phyloP scores from a whole-genome alignment of 139 green algal genomes.

The Chlamydomonas schloesseri region DNA sequence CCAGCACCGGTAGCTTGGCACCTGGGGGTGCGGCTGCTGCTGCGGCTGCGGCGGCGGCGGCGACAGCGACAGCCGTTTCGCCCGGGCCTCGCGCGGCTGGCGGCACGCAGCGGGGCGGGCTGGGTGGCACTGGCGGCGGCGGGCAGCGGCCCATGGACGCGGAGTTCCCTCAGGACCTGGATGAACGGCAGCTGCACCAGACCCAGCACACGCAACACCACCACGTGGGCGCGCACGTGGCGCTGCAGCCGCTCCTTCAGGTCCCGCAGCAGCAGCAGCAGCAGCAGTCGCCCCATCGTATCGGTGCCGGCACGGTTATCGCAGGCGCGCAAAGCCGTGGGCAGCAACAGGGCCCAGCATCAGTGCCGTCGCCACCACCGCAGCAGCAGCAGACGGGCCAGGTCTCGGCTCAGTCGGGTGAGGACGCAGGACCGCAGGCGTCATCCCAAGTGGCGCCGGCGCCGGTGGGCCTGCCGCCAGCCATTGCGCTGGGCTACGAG shows the following conservation, averaged over 20 bases:
- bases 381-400: not conserved
- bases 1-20: not conserved
- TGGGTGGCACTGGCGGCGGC: not conserved
- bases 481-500: conserved; percentile 36
- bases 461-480: conserved; percentile 7
- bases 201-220: not conserved
- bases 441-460: not conserved
- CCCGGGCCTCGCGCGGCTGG: too few relatives aligned
- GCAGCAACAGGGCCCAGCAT: not conserved
- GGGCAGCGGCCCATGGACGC: conserved; percentile 1
- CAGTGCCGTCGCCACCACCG: not conserved
- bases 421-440: too few relatives aligned
- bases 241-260: not conserved
- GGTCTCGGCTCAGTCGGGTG: not conserved
- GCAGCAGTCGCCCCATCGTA: not conserved
- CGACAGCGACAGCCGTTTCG: not conserved
- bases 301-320: not conserved
- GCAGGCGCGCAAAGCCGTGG: too few relatives aligned
- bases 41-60: not conserved
- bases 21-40: too few relatives aligned
- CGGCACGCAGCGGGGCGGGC: not conserved
- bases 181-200: not conserved
- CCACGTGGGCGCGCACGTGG: not conserved
- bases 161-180: conserved; percentile 33
- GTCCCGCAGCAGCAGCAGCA: not conserved